Conservation (phyloP, 2,329 filamentous ascomycete genomes). For the Trichoderma sp. region DNA sequence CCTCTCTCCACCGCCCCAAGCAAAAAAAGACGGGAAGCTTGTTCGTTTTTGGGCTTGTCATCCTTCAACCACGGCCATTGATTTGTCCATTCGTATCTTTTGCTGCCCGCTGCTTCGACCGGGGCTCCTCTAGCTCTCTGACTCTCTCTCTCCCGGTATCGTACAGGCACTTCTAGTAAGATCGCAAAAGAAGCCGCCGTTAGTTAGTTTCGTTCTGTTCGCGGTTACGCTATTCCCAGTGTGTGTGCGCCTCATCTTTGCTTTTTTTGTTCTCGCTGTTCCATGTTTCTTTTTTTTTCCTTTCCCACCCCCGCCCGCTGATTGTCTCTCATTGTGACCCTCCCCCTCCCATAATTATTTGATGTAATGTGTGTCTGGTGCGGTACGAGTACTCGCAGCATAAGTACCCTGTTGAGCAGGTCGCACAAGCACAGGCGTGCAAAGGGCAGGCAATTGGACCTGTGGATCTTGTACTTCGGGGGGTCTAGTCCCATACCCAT, state of each 20-base stretch:
- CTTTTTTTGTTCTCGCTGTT: neutral
- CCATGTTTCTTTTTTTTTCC: neutral
- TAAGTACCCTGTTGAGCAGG: neutral
- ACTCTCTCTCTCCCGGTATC: neutral
- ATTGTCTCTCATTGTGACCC: neutral
- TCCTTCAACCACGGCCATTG: neutral
- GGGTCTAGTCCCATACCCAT: neutral
- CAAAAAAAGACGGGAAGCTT: neutral
- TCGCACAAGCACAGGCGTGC: neutral
- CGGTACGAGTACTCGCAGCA: neutral
- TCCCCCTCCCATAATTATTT: neutral
- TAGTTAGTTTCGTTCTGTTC: neutral
- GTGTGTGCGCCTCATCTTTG: neutral
- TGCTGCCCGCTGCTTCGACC: neutral
- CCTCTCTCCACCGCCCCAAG: neutral
- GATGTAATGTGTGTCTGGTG: neutral
- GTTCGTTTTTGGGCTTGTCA: conserved; percentile 1
- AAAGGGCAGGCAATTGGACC: neutral
- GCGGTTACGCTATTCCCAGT: neutral
- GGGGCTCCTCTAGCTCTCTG: neutral
- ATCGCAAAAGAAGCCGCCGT: neutral
- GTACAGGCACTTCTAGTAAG: neutral
- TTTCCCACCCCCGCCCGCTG: neutral
- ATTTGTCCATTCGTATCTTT: conserved; percentile 6
- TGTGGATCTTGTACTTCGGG: neutral